These are phyloP conservation scores for Sphagnum magellanicum DNA, from an alignment of 228 moss, liverwort and hornwort species.

Conservation along the genomic window DNA sequence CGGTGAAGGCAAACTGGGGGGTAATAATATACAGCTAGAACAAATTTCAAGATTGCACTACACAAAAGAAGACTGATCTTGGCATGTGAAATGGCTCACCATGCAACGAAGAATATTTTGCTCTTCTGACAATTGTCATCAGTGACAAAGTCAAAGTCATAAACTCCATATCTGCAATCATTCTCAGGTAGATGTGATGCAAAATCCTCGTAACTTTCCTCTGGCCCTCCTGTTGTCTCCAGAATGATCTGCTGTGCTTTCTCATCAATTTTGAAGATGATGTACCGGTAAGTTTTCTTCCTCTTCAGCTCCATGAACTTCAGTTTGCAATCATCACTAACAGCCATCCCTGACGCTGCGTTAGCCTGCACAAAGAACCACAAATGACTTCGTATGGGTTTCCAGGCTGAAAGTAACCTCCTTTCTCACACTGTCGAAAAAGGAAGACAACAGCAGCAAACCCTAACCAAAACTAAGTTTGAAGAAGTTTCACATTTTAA, in stretches of 20 bases:
- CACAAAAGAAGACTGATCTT: no score
- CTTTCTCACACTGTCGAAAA: no score
- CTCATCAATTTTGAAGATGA: conserved; percentile 97
- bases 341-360: conserved; percentile 91
- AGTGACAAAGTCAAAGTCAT: conserved; percentile 78
- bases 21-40: no score
- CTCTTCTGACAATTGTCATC: conserved; percentile 99
- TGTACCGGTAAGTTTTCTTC: conserved; percentile 73
- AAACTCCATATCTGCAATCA: conserved; percentile 89
- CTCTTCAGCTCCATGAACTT: conserved; percentile 92
- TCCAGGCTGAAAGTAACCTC: no score
- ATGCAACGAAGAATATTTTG: conserved; percentile 97
- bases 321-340: conserved; percentile 89
- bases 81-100: conserved; percentile 22
- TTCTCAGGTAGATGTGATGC: conserved; percentile 54
- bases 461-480: no score
- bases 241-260: conserved; percentile 74
- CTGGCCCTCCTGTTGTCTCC: conserved; percentile 77
- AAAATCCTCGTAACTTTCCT: conserved; percentile 74
- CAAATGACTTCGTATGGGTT: no score
- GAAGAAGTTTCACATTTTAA: no score
- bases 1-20: no score
- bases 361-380: conserved; percentile 50
- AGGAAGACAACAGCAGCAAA: no score
- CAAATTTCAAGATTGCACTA: no score